These are phyloP conservation scores for Coprinopsis cinerea DNA, from an alignment of 768 basidiomycete species.

Conservation along the genomic window DNA sequence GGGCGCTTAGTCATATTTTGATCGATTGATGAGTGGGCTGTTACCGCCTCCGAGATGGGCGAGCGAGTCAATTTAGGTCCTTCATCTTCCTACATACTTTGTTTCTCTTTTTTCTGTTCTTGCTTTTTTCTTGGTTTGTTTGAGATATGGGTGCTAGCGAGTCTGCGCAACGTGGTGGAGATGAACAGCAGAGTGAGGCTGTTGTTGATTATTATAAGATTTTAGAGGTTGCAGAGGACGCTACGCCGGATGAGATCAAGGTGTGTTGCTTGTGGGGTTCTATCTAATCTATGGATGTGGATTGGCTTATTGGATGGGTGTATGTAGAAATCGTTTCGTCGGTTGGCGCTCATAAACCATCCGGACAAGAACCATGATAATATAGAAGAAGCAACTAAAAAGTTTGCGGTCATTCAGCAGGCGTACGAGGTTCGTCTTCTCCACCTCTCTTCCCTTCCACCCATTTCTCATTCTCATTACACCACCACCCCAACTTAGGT, in stretches of 20 bases:
- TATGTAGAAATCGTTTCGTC: constrained; percentile 82
- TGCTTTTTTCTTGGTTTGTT: neutral
- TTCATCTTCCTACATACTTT: too few species aligned
- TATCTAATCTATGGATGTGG: neutral
- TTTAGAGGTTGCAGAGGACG: constrained; percentile 74
- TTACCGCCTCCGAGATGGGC: too few species aligned
- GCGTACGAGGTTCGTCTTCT: constrained; percentile 78
- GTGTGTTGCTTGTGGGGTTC: constrained; percentile 38
- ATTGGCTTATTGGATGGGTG: too few species aligned
- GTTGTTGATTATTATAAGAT: constrained; percentile 83
- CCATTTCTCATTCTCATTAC: constrained; percentile 3
- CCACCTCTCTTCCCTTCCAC: neutral
- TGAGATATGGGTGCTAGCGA: constrained; percentile 61
- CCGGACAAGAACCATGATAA: constrained; percentile 85
- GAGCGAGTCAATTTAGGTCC: neutral
- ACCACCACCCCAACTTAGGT: constrained; percentile 44
- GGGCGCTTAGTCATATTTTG: neutral
- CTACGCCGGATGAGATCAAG: constrained; percentile 86
- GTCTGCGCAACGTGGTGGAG: constrained; percentile 41
- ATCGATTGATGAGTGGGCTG: too few species aligned
- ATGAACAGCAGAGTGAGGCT: constrained; percentile 16
- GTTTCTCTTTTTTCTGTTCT: too few species aligned
- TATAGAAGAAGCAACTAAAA: constrained; percentile 77
- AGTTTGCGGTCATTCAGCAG: constrained; percentile 86
- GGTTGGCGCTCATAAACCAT: constrained; percentile 78